Evolutionary conservation across 2,329 filamentous ascomycete genomes (phyloP), one percentile per base, ranked within the genome.

Genomic region (Phoma sp.): DNA sequence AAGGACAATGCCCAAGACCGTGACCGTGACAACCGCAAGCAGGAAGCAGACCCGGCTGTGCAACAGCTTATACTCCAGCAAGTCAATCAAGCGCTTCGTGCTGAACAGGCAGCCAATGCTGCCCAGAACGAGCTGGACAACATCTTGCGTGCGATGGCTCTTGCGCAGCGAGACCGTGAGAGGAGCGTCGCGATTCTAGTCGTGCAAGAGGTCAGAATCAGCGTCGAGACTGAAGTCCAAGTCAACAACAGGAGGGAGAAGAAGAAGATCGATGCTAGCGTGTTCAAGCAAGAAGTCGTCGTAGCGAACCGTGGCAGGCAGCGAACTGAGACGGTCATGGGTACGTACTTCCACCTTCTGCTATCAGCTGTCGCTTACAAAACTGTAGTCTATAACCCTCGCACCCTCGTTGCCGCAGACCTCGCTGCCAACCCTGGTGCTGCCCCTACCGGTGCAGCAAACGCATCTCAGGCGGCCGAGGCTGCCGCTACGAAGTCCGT

Each of bases 221-320:
- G 25, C n/a, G n/a, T 50, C 17, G 40, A 45, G 33, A n/a, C 45
- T 7, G 37, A 47, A 23, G 12, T 42, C 25, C 30, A 38, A 11
- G 28, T 23, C 15, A 42, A 47, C 4, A 12, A 42, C 14, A 17
- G 28, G 14, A 4, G 11, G 23, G 42, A 40, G 42, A 40, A 17
- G 15, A 40, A 14, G 14, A 36, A 29, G 21, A 4, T 36, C 10
- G 39, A 38, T n/a, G 20, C 38, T 9, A 37, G 26, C 12, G 11
- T 53, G 5, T 53, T 47, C 32, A 47, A 53, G 28, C 50, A 53
- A 18, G 50, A 47, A 21, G 38, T 33, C 9, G 7, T 53, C 2
- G 50, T 53, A 7, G 50, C 50, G 6, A 53, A 53, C 17, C 20
- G 50, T 1, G 50, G 50, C 18, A 53, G 43, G 32, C 38, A 33